Conservation (phyloP, 2,329 filamentous ascomycete genomes). For the Cryphonectria parasitica region DNA sequence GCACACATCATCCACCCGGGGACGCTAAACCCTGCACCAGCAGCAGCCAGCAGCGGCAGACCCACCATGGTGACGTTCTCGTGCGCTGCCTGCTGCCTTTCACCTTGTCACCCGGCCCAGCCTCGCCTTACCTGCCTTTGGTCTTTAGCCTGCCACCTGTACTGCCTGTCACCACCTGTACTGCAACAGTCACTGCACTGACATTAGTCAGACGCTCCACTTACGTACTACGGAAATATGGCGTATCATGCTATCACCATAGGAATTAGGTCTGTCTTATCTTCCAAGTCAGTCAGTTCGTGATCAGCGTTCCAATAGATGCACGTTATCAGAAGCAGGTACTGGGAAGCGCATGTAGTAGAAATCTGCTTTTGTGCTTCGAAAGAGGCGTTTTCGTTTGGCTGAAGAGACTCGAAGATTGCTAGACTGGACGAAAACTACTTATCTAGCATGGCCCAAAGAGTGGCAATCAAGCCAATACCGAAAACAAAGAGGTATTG, state of each 20-base stretch:
- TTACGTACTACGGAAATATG: no score
- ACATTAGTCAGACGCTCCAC: neutral
- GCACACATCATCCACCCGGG: slow-evolving; percentile 7
- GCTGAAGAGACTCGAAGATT: neutral
- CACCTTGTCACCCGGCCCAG: neutral
- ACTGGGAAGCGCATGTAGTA: neutral
- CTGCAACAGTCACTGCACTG: neutral
- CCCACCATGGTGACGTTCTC: slow-evolving; percentile 20
- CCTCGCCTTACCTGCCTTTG: slow-evolving; percentile 3
- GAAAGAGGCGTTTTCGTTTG: neutral
- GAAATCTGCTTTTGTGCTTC: neutral
- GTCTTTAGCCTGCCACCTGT: neutral
- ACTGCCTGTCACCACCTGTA: neutral
- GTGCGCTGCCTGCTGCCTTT: slow-evolving; percentile 17
- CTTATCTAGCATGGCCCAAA: neutral
- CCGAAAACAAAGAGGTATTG: neutral
- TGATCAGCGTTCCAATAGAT: neutral
- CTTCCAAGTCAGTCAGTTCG: neutral
- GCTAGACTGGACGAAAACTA: neutral
- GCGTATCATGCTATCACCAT: neutral
- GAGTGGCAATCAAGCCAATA: neutral
- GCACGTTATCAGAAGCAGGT: neutral
- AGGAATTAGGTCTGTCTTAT: no score
- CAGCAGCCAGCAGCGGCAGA: slow-evolving; percentile 5
- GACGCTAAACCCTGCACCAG: slow-evolving; percentile 6